These are phyloP conservation scores for Arachis monticola DNA, from an alignment of 331 rosid genomes.

Conservation along the genomic window DNA sequence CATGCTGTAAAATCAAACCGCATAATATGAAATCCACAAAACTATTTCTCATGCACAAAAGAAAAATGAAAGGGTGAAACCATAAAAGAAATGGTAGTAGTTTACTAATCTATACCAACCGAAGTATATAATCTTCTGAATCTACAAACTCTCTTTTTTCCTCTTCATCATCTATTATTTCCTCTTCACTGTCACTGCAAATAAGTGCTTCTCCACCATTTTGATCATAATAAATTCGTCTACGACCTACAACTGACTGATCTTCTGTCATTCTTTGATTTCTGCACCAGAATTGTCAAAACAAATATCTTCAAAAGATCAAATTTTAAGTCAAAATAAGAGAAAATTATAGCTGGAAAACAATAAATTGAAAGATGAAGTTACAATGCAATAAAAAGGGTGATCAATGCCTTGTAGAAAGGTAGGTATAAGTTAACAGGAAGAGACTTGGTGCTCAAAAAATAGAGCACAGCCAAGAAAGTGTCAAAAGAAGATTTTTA, in stretches of 20 bases:
- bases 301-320: slow-evolving; percentile 32
- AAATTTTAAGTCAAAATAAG: slow-evolving; percentile 10
- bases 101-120: slow-evolving; percentile 66
- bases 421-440: neutral
- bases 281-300: slow-evolving; percentile 55
- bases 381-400: slow-evolving; percentile 5
- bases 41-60: slow-evolving; percentile 27
- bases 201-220: slow-evolving; percentile 98
- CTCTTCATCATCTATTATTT: slow-evolving; percentile 85
- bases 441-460: slow-evolving; percentile 20
- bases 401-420: neutral
- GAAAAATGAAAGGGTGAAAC: slow-evolving; percentile 27
- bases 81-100: slow-evolving; percentile 37
- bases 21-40: slow-evolving; percentile 37
- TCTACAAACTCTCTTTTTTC: slow-evolving; percentile 86
- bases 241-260: slow-evolving; percentile 95
- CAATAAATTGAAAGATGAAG: slow-evolving; percentile 21
- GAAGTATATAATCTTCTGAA: slow-evolving; percentile 87
- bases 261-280: slow-evolving; percentile 99
- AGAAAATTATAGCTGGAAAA: slow-evolving; percentile 24
- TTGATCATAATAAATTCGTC: slow-evolving; percentile 97
- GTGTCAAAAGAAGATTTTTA: slow-evolving; percentile 9
- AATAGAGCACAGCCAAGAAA: neutral
- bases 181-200: slow-evolving; percentile 99
- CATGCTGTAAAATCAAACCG: slow-evolving; percentile 66